Base-by-base conservation (phyloP, 2,329 filamentous ascomycete species). In the Sphaerulina musiva region DNA sequence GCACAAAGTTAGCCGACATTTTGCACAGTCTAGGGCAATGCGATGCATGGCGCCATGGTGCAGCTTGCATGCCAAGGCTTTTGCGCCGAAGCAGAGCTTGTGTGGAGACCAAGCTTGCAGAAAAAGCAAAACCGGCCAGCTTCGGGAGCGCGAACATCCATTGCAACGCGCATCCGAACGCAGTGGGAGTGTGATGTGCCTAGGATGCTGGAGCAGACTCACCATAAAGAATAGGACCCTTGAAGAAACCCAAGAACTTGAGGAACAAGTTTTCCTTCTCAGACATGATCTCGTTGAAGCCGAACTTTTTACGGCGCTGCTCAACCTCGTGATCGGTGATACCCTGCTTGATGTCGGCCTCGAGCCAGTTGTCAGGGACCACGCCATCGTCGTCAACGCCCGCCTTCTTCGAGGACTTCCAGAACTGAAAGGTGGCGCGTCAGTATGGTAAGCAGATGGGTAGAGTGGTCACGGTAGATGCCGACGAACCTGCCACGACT, bases 221-320 rank as follows among this genome's bases (percentile, higher is more conserved):
- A 87, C 85, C 84, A 73, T 88, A 89, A 59, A 88, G 81, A 76
- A 89, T 85, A 59, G 85, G 85, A 66, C 85, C 85, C 62, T 76
- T 82, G 79, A 89, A 89, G 76, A 85, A 89, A 69, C 81, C 78
- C 64, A 89, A 73, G 75, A 89, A 88, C 75, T 88, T 84, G 69
- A 85, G 70, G 70, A 87, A 79, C 76, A 87, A 75, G 76, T 87
- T 88, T 74, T 84, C 82, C 78, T 87, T 87, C 76, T 88, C 85
- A 32, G 83, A 81, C 31, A 78, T 76, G 69, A 89, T 76, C 70
- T 89, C 85, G 75, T 88, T 89, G 75, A 73, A 87, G 57, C 85
- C 85, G 62, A 77, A 78, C 65, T 79, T 78, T 74, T 81, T 86
- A 63, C 85, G 78, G 65, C 85, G 80, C 48, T 67, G 66, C 66